Base-by-base conservation (phyloP, 805 yeast genomes). In the Metschnikowia dekortorum region DNA sequence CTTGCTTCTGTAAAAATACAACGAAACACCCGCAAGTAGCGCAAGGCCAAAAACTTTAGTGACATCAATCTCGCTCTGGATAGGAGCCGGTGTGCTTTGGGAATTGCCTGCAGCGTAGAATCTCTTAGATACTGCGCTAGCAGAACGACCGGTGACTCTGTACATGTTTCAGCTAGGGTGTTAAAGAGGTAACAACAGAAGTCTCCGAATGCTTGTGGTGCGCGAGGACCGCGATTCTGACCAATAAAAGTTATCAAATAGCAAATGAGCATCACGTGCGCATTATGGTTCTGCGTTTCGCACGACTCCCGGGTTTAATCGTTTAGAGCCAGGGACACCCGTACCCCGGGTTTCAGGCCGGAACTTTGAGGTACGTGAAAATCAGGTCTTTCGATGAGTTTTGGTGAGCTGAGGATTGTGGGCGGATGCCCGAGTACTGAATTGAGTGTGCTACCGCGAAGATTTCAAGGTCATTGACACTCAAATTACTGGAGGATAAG, bases 31-130 rank as follows among this genome's bases (percentile, higher is more conserved):
- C 14, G 68, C 71, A 47, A 68, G 56, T 30, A 71, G 68, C 36
- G 76, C 76, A 34, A 71, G 56, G 40, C 75, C 75, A 53, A 73
- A 68, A 41, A 73, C 70, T 53, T 70, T 73, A 46, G 74, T 61
- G 44, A 71, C 59, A 54, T 68, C 71, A 56, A 73, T 67, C 57
- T 73, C 76, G 36, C 50, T 57, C 39, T 57, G 58, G 34, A 57
- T 44, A 13, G 56, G 34, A 3, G 61, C 56, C 5, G 61, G 59
- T 6, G 58, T 46, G 48, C 53, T 57, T 48, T 44, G 51, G 6
- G 40, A 22, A 40, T 48, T 50, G 52, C 38, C 53, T 9, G 59
- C 47, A 35, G 57, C 47, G 51, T 57, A 57, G 51, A 52, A 52
- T 37, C 61, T 46, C 37, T 44, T 53, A 49, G 50, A 47, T 28